These are phyloP conservation scores for Verticillium dahliae DNA, from an alignment of 2,329 filamentous ascomycete species.

Conservation along the genomic window DNA sequence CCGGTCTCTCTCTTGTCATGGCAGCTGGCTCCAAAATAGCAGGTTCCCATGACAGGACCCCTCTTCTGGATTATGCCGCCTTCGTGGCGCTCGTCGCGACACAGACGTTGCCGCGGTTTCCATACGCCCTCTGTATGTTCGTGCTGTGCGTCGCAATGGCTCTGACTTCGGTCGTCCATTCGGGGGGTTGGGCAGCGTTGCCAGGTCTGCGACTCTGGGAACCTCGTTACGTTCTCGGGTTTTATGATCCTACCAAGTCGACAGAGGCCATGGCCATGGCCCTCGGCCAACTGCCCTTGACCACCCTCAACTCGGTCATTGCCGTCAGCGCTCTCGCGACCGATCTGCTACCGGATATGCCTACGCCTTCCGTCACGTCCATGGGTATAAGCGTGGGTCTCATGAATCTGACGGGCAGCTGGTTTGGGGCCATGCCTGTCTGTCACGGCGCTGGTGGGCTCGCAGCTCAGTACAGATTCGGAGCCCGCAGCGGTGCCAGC, in stretches of 20 bases:
- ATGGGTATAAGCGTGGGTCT: constrained; percentile 74
- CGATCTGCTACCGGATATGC: constrained; percentile 67
- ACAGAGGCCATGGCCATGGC: constrained; percentile 46
- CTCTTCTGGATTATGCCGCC: constrained; percentile 69
- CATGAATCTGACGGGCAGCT: constrained; percentile 82
- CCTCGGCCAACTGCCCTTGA: constrained; percentile 82
- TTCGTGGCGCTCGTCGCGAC: constrained; percentile 67
- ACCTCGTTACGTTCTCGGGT: constrained; percentile 43
- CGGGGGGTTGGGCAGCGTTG: constrained; percentile 22
- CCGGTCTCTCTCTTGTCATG: constrained; percentile 75
- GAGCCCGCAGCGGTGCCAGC: constrained; percentile 79
- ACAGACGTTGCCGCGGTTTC: constrained; percentile 57
- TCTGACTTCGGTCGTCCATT: constrained; percentile 27
- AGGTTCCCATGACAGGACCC: constrained; percentile 59
- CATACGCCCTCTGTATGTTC: constrained; percentile 73
- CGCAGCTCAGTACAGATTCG: constrained; percentile 86
- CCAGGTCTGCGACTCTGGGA: constrained; percentile 55
- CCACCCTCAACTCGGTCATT: constrained; percentile 86
- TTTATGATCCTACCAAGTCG: constrained; percentile 20
- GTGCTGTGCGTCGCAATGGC: constrained; percentile 62
- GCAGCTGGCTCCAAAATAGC: constrained; percentile 67
- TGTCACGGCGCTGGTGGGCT: constrained; percentile 90
- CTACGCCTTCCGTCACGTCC: constrained; percentile 63
- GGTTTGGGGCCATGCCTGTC: constrained; percentile 92
- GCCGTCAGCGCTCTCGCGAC: constrained; percentile 74